phyloP scores from a whole-genome alignment of 306 rosid species.

The Quercus engelmannii region DNA sequence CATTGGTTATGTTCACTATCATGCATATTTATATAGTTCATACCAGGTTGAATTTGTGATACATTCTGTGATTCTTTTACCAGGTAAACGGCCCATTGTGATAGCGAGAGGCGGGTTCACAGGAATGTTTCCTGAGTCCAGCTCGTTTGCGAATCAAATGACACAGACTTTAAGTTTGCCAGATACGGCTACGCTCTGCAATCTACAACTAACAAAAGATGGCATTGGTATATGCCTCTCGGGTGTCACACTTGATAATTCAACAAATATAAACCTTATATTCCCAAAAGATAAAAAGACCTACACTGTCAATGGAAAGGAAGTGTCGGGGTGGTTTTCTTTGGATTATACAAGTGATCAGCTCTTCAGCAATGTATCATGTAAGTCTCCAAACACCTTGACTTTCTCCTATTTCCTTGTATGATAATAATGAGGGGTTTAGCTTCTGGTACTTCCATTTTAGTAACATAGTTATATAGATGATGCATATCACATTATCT shows the following conservation, averaged over 20 bases:
- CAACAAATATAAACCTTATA: constrained; percentile 41
- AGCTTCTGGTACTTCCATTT: no score
- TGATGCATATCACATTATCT: no score
- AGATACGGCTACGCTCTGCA: constrained; percentile 48
- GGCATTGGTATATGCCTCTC: constrained; percentile 60
- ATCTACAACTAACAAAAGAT: constrained; percentile 72
- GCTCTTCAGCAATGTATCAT: constrained; percentile 23
- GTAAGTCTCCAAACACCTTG: constrained; percentile 37
- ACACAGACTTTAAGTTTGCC: constrained; percentile 27
- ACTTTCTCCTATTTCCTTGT: background rate
- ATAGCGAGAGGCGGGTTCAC: constrained; percentile 78
- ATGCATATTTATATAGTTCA: no score
- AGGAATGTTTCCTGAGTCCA: constrained; percentile 78
- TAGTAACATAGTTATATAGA: no score
- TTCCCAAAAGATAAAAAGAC: constrained; percentile 36
- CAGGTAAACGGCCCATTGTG: constrained; percentile 70
- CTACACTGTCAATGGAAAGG: constrained; percentile 51
- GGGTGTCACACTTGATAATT: constrained; percentile 48
- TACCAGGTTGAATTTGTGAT: background rate
- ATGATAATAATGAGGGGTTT: background rate
- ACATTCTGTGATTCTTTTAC: background rate
- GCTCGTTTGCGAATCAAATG: constrained; percentile 26
- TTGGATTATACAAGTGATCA: constrained; percentile 40
- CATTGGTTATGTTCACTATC: no score
- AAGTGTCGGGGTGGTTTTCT: constrained; percentile 57